A percentile compares a stretch with the other conserved stretches of the same genome.
Evolutionary conservation across 2,329 filamentous ascomycete species (phyloP).

Genomic region (Ophiostoma pallidulum): DNA sequence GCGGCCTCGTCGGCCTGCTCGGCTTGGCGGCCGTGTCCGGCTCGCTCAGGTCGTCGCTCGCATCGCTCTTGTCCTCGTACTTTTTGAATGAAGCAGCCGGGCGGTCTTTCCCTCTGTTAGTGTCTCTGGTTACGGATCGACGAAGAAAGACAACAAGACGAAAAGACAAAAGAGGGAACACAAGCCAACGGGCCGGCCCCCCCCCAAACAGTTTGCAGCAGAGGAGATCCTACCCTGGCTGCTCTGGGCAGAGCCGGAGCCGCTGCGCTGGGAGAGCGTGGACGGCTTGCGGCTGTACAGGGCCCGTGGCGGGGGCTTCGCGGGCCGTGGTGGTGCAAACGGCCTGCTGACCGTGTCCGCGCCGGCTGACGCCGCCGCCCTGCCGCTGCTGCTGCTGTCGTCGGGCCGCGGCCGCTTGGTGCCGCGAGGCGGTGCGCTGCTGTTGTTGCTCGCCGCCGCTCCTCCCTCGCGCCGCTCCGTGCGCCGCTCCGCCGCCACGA

Average conservation of each 20-base stretch:
- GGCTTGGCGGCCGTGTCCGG: background rate
- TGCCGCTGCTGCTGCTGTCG: too few relatives aligned
- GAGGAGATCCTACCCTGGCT: background rate
- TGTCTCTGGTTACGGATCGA: too few relatives aligned
- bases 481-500: background rate
- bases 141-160: too few relatives aligned
- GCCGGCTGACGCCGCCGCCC: too few relatives aligned
- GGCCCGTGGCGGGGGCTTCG: background rate
- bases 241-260: background rate
- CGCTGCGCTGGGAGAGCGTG: background rate
- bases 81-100: background rate
- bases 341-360: background rate
- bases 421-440: background rate
- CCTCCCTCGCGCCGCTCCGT: background rate
- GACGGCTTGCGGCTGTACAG: slow-evolving; percentile 1
- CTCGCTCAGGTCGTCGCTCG: background rate
- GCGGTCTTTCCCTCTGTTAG: background rate
- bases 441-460: background rate
- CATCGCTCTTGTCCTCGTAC: background rate
- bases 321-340: background rate
- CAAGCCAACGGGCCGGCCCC: too few relatives aligned
- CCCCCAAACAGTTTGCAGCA: too few relatives aligned
- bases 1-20: background rate
- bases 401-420: slow-evolving; percentile 2
- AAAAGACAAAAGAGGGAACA: too few relatives aligned